These are phyloP conservation scores for Rhizoclosmatium globosum DNA, from an alignment of 192 early-diverging fungal species.

Conservation along the genomic window DNA sequence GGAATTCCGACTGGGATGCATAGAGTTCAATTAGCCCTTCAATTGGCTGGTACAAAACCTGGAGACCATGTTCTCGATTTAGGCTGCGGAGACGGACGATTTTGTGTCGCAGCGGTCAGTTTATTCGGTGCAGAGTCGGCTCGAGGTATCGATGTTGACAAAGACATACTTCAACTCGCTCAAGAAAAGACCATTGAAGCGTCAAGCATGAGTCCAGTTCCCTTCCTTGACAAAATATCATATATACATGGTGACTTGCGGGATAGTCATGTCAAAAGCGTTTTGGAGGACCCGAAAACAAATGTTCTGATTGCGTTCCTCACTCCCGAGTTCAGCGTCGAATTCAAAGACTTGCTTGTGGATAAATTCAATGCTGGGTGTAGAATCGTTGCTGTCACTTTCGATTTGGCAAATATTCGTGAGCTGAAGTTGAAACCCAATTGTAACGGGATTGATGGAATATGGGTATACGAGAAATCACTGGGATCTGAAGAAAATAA, in stretches of 20 bases:
- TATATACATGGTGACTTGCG: slow-evolving; percentile 3
- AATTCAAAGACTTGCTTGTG: slow-evolving; percentile 10
- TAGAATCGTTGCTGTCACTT: slow-evolving; percentile 8
- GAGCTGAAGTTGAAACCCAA: background rate
- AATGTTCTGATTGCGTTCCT: slow-evolving; percentile 16
- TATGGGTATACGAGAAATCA: slow-evolving; percentile 15
- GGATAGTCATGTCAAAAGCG: background rate
- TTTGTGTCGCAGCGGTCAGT: slow-evolving; percentile 57
- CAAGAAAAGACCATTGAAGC: background rate
- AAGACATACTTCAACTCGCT: background rate
- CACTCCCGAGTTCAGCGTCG: slow-evolving; percentile 14
- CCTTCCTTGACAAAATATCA: slow-evolving; percentile 6
- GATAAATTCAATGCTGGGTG: background rate
- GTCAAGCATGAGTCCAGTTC: too few species aligned
- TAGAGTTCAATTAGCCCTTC: slow-evolving; percentile 58
- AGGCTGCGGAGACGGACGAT: slow-evolving; percentile 68
- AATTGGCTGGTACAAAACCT: slow-evolving; percentile 50
- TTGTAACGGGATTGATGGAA: background rate
- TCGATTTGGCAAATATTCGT: slow-evolving; percentile 21
- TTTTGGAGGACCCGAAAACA: background rate
- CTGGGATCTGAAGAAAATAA: background rate
- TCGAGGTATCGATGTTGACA: slow-evolving; percentile 61
- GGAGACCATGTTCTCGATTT: slow-evolving; percentile 60
- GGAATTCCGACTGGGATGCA: slow-evolving; percentile 64
- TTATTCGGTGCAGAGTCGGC: slow-evolving; percentile 53